phyloP scores from a whole-genome alignment of 176 grass and related monocot species.

The Eleusine coracana region DNA sequence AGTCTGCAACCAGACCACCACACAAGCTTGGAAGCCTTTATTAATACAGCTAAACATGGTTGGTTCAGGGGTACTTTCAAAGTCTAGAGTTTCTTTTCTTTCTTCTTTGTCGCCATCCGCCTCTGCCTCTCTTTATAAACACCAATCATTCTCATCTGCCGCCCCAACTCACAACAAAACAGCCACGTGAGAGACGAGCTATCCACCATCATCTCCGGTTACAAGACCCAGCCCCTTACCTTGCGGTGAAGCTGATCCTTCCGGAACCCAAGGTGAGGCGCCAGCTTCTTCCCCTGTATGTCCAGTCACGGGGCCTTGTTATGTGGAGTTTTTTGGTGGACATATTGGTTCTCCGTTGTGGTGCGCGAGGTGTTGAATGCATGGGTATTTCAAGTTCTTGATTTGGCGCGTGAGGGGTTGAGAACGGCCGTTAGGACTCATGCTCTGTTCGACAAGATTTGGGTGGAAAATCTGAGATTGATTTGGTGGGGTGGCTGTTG shows the following conservation, averaged over 20 bases:
- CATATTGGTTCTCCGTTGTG: background rate
- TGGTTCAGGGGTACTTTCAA: too few species aligned
- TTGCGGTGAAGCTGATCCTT: constrained; percentile 1
- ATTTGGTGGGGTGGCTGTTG: constrained; percentile 12
- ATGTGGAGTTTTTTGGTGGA: background rate
- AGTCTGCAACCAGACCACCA: too few species aligned
- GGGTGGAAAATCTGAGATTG: background rate
- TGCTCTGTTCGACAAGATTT: too few species aligned
- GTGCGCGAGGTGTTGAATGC: background rate
- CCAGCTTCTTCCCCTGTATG: background rate
- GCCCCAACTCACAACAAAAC: constrained; percentile 46
- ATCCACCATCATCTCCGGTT: background rate
- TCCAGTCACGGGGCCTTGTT: background rate
- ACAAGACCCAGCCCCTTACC: background rate
- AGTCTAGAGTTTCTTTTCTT: background rate
- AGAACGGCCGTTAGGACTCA: too few species aligned
- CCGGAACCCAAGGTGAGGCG: constrained; percentile 53
- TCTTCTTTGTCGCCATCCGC: background rate
- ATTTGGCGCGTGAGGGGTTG: background rate
- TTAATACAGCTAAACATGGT: too few species aligned
- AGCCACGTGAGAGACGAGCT: background rate
- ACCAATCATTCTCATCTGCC: background rate
- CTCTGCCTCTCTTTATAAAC: constrained; percentile 34
- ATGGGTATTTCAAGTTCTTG: background rate
- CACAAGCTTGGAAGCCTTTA: too few species aligned